A percentile compares a stretch with the other conserved stretches of the same genome.
Conservation (phyloP, 2,329 filamentous ascomycete genomes). For the Ophiosphaerella herpotricha region DNA sequence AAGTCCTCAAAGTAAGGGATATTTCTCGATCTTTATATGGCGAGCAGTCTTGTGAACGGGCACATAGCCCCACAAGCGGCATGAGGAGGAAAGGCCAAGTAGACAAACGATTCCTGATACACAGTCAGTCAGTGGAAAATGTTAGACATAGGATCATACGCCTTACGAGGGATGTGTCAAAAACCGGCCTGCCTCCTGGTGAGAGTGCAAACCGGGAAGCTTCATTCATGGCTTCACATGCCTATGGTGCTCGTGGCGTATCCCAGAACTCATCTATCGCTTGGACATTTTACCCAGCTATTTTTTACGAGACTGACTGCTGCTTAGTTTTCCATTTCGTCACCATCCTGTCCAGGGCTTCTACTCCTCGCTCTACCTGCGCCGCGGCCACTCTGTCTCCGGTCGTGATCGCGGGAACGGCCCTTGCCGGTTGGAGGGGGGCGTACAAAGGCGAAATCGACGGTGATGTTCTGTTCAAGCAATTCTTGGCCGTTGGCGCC, state of each 20-base stretch:
- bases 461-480: constrained; percentile 77
- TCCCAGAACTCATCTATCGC: neutral
- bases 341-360: constrained; percentile 49
- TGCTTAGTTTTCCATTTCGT: constrained; percentile 37
- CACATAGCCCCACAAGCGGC: neutral
- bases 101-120: neutral
- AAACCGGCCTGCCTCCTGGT: constrained; percentile 15
- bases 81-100: neutral
- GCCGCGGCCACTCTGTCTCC: constrained; percentile 38
- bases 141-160: too few species aligned
- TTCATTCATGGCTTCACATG: constrained; percentile 7
- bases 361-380: constrained; percentile 47
- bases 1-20: too few species aligned
- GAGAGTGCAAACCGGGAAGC: constrained; percentile 19
- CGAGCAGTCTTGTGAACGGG: too few species aligned
- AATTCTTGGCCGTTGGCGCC: constrained; percentile 77
- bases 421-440: constrained; percentile 66
- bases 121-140: neutral
- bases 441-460: constrained; percentile 85
- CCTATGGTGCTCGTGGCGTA: neutral
- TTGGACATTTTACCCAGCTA: neutral
- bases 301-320: neutral
- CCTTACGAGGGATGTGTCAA: constrained; percentile 18
- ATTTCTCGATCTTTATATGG: too few species aligned
- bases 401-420: constrained; percentile 38